phyloP scores from a whole-genome alignment of 805 yeast genomes.

The Sugiyamaella marilandica region DNA sequence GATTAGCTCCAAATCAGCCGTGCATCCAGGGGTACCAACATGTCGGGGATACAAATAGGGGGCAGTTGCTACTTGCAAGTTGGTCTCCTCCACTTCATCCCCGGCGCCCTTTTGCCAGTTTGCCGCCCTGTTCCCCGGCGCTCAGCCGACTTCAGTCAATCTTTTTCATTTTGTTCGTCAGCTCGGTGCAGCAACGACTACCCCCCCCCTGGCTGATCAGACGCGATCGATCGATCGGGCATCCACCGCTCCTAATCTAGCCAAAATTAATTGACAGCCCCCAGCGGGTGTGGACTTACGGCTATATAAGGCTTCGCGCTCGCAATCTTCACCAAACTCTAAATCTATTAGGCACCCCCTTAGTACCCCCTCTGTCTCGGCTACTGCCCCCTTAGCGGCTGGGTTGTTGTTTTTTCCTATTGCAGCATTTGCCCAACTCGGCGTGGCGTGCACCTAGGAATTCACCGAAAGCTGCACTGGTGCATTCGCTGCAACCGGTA shows the following conservation, averaged over 20 bases:
- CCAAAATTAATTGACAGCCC: neutral
- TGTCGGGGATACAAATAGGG: neutral
- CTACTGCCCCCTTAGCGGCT: too few relatives aligned
- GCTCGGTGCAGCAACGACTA: neutral
- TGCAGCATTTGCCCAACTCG: too few relatives aligned
- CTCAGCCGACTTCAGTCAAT: neutral
- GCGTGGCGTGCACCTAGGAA: too few relatives aligned
- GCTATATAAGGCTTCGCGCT: too few relatives aligned
- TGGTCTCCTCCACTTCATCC: neutral
- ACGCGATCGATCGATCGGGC: constrained; percentile 4
- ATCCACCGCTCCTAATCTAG: neutral
- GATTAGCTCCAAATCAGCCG: neutral
- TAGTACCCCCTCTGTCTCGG: too few relatives aligned
- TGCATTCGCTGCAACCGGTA: neutral
- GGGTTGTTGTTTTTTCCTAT: too few relatives aligned
- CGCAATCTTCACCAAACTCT: too few relatives aligned
- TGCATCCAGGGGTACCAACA: neutral
- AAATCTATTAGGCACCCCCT: too few relatives aligned
- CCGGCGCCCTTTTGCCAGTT: neutral
- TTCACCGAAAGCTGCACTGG: neutral
- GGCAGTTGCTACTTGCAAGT: neutral
- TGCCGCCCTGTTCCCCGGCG: neutral
- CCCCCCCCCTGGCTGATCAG: neutral
- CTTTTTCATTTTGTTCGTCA: too few relatives aligned
- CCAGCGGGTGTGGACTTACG: too few relatives aligned